phyloP scores from a whole-genome alignment of 176 grass and related monocot genomes.

The Cymbopogon citratus region DNA sequence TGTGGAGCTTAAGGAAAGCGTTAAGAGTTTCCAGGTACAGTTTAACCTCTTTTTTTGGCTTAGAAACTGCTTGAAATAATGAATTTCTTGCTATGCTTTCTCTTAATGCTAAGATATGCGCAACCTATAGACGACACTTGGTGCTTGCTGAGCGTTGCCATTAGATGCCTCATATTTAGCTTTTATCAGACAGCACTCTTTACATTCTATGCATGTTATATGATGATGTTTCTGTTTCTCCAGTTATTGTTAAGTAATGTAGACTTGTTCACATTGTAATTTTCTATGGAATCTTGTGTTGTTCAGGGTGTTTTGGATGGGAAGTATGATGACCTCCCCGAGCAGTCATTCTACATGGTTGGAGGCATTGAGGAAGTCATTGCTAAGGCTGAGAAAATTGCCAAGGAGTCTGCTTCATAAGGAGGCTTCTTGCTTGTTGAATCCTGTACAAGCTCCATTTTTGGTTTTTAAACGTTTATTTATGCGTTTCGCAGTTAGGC shows the following conservation, averaged over 20 bases:
- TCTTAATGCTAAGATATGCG: not conserved
- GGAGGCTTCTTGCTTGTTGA: slow-evolving; percentile 18
- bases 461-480: slow-evolving; percentile 41
- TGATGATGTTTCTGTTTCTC: not conserved
- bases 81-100: not conserved
- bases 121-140: not conserved
- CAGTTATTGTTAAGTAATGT: not conserved
- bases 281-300: not conserved
- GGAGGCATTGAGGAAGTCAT: slow-evolving; percentile 94
- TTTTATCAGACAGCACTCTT: not conserved
- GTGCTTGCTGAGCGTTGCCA: not conserved
- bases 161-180: not conserved
- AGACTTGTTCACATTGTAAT: not conserved
- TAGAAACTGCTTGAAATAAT: not conserved
- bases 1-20: slow-evolving; percentile 85
- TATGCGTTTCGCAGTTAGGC: slow-evolving; percentile 39
- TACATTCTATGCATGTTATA: not conserved
- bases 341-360: slow-evolving; percentile 96
- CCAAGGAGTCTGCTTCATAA: slow-evolving; percentile 68
- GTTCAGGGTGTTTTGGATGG: slow-evolving; percentile 85
- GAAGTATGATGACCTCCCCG: slow-evolving; percentile 78
- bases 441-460: slow-evolving; percentile 53
- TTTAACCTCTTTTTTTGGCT: not conserved
- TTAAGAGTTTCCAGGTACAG: slow-evolving; percentile 79
- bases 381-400: slow-evolving; percentile 85